phyloP scores from a whole-genome alignment of 257 asterid species.

The Petunia secreta region DNA sequence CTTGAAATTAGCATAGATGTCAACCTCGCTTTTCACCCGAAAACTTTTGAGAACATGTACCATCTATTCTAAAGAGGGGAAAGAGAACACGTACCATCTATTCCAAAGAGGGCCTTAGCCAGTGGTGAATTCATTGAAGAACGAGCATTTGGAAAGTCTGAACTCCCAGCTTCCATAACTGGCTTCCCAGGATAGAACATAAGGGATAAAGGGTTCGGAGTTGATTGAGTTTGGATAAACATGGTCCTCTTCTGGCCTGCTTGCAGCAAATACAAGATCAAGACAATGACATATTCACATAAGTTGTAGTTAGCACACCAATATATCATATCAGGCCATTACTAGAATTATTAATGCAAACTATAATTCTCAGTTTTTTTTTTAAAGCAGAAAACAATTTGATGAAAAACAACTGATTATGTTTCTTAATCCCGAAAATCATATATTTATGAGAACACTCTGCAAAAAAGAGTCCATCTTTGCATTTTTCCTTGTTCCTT shows the following conservation, averaged over 20 bases:
- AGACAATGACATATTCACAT: neutral
- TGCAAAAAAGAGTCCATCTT: neutral
- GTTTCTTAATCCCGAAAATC: too few species aligned
- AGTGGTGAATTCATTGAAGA: slow-evolving; percentile 89
- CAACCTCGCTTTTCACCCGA: neutral
- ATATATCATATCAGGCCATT: neutral
- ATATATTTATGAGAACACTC: neutral
- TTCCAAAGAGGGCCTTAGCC: slow-evolving; percentile 79
- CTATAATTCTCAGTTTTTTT: neutral
- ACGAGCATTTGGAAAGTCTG: slow-evolving; percentile 94
- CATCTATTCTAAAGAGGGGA: slow-evolving; percentile 77
- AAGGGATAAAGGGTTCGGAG: slow-evolving; percentile 93
- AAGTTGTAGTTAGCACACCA: neutral
- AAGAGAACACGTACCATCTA: slow-evolving; percentile 57
- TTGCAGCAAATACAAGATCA: slow-evolving; percentile 31
- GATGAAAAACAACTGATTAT: too few species aligned
- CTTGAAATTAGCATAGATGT: neutral
- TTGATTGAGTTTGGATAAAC: slow-evolving; percentile 94
- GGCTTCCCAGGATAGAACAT: slow-evolving; percentile 98
- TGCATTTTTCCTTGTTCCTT: neutral
- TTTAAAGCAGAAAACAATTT: neutral
- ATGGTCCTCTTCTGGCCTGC: slow-evolving; percentile 94
- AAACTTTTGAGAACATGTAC: slow-evolving; percentile 34
- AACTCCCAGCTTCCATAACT: slow-evolving; percentile 82
- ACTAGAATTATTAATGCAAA: neutral